phyloP scores from a whole-genome alignment of 306 rosid species.

The Inga laurina region DNA sequence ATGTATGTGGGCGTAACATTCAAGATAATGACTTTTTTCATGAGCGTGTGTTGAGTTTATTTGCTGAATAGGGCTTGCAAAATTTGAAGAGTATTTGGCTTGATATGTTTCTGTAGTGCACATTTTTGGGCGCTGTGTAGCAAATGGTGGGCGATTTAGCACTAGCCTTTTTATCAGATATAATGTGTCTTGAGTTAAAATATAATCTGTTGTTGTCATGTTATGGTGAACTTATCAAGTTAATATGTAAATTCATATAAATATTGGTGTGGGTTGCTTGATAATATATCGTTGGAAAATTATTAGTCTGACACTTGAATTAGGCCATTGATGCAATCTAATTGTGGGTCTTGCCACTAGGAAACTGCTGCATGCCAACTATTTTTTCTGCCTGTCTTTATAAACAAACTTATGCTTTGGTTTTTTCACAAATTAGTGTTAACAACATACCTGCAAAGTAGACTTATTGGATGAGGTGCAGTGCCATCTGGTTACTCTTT shows the following conservation, averaged over 20 bases:
- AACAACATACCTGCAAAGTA: background rate
- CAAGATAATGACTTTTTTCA: constrained; percentile 3
- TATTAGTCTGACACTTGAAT: background rate
- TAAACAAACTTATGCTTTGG: background rate
- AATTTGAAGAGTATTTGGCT: background rate
- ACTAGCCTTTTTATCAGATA: background rate
- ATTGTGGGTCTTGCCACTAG: background rate
- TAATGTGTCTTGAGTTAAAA: background rate
- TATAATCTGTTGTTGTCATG: background rate
- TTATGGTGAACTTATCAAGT: background rate
- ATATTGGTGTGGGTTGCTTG: background rate
- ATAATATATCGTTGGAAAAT: background rate
- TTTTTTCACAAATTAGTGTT: constrained; percentile 27
- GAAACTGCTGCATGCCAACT: background rate
- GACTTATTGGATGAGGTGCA: background rate
- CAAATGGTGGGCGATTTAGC: background rate
- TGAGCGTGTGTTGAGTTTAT: constrained; percentile 1
- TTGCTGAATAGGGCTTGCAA: background rate
- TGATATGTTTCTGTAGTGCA: background rate
- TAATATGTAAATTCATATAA: background rate
- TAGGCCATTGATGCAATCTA: background rate
- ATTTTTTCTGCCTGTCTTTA: constrained; percentile 13
- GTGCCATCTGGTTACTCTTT: background rate
- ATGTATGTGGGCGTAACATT: constrained; percentile 11
- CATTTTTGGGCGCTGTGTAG: background rate